Conservation (phyloP, 306 rosid genomes). For the Psophocarpus tetragonolobus region DNA sequence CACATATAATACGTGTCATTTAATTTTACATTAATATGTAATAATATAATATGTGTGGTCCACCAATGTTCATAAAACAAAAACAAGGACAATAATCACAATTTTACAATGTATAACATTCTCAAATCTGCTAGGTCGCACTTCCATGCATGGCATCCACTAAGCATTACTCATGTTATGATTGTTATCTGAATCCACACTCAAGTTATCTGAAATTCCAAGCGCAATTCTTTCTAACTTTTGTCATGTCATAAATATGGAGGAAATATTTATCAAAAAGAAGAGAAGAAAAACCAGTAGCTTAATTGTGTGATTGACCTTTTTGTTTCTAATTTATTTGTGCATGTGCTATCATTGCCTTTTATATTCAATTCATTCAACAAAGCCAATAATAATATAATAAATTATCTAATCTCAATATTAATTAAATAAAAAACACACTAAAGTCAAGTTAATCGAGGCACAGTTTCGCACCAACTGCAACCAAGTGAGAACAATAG, state of each 20-base stretch:
- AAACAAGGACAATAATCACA: not conserved
- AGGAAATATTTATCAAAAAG: not conserved
- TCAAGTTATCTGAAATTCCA: not conserved
- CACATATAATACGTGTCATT: not conserved
- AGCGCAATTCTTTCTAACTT: not conserved
- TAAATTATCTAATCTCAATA: not conserved
- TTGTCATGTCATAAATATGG: not conserved
- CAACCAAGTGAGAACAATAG: not conserved
- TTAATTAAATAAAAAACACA: slow-evolving; percentile 1
- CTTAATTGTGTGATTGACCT: not conserved
- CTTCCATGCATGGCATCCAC: slow-evolving; percentile 7
- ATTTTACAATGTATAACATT: not conserved
- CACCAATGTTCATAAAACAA: not conserved
- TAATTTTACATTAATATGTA: not conserved
- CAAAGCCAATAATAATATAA: not conserved
- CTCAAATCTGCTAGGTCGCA: slow-evolving; percentile 7
- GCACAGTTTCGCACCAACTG: not conserved
- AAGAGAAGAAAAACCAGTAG: not conserved
- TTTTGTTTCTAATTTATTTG: not conserved
- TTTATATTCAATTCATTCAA: not conserved
- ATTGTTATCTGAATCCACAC: slow-evolving; percentile 1
- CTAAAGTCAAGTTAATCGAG: not conserved
- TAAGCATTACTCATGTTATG: too few species aligned
- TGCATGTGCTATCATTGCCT: slow-evolving; percentile 12
- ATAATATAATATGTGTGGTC: not conserved